Base-by-base conservation (phyloP, 495 filamentous ascomycete species). In the Aspergillus bertholletiae region DNA sequence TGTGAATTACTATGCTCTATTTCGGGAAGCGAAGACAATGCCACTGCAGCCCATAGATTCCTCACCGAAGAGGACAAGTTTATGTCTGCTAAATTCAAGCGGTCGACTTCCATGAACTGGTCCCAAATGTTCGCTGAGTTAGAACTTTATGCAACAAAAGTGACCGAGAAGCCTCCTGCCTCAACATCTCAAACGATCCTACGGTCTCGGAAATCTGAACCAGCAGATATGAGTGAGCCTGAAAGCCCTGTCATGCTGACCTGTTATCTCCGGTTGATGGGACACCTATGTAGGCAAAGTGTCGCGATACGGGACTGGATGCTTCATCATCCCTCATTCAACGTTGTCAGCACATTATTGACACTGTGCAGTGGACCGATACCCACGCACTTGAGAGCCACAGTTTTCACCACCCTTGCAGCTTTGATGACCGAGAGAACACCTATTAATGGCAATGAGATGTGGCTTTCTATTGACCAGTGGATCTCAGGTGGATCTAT, bases 1-100 rank as follows among this genome's bases (percentile, higher is more conserved):
- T 97, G 92, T 68, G 96, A 97, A 68, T 88, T 97, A 85, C 77
- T 99, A 9, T 86, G 89, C 61, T 84, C 91, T 2, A 81, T 99
- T 46, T 89, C 95, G 0, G 80, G 84, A 32, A 89, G 89, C 30
- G 83, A 89, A 49, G 82, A 88, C 47, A 89, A 87, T 59, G 92
- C 92, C 11, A 82, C 83, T 34, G 75, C 87, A 20, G 90, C 91
- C 1, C 92, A 99, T 66, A 79, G 81, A 43, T 99, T 99, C 60
- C 78, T 99, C 27, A 78, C 89, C 11, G 94, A 97, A 56, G 94
- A 99, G 71, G 84, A 85, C 20, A 78, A 85, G 39, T 84, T 86
- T 45, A 74, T 84, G 8, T 80, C 84, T 5, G 84, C 86, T 8
- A 92, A 88, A 68, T 82, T 95, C 67, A 86, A 88, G 59, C 82